Percentiles rank a stretch among this genome's conserved stretches.
These are phyloP conservation scores for Saksenaea vasiformis DNA, from an alignment of 371 early-diverging fungal genomes.

Conservation along the genomic window DNA sequence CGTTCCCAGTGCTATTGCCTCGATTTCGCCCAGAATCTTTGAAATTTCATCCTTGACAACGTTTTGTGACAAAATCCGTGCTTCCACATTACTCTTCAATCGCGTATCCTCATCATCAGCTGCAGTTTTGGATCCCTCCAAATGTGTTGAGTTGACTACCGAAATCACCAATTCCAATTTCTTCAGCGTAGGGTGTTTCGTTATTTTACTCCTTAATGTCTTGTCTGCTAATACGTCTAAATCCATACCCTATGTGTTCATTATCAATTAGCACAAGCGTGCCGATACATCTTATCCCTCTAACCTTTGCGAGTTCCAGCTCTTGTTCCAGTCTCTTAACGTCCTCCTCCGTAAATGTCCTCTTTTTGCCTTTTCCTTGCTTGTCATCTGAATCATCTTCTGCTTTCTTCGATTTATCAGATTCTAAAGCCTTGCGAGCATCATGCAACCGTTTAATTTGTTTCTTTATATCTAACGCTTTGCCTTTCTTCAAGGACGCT, in stretches of 20 bases:
- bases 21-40: conserved; percentile 21
- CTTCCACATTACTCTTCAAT: conserved; percentile 26
- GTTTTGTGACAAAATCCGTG: conserved; percentile 32
- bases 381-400: not conserved
- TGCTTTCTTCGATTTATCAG: conserved; percentile 5
- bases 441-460: conserved; percentile 35
- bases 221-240: conserved; percentile 37
- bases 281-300: not conserved
- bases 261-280: not conserved
- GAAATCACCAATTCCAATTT: conserved; percentile 15
- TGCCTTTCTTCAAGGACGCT: conserved; percentile 36
- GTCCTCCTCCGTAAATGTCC: conserved; percentile 20
- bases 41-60: conserved; percentile 20
- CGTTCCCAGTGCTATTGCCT: conserved; percentile 20
- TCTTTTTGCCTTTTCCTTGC: conserved; percentile 12
- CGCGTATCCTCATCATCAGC: conserved; percentile 10
- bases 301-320: conserved; percentile 37
- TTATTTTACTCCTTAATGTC: conserved; percentile 30
- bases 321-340: conserved; percentile 33
- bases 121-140: not conserved
- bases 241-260: conserved; percentile 27
- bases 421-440: conserved; percentile 20
- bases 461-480: conserved; percentile 32
- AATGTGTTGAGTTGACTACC: conserved; percentile 5
- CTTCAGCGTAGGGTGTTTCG: conserved; percentile 30